Conservation (phyloP, 352 stramenopile genomes). For the Phytophthora uliginosa region DNA sequence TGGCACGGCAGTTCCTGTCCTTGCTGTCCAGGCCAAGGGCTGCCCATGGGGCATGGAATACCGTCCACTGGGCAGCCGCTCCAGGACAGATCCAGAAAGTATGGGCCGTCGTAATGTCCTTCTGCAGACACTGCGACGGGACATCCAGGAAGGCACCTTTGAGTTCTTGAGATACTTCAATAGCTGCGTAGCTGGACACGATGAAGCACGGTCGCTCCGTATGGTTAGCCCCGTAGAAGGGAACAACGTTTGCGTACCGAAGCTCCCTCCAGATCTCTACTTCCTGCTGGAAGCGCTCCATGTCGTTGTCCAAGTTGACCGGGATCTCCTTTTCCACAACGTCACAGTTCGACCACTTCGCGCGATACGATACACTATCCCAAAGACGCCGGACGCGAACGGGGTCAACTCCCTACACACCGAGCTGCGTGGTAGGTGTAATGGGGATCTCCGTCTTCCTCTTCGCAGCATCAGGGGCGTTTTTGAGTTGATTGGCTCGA, state of each 20-base stretch:
- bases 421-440: no score
- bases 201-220: neutral
- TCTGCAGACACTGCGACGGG: neutral
- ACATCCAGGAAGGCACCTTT: neutral
- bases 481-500: neutral
- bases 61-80: neutral
- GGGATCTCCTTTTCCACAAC: neutral
- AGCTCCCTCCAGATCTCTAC: neutral
- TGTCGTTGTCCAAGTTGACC: neutral
- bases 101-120: neutral
- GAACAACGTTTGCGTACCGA: neutral
- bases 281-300: neutral
- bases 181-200: neutral
- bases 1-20: neutral
- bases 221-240: neutral
- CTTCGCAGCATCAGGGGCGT: no score
- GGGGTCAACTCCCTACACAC: neutral
- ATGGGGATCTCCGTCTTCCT: no score
- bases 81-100: neutral
- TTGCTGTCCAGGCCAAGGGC: neutral
- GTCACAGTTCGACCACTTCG: neutral
- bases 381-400: neutral
- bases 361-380: neutral
- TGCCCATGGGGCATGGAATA: neutral
- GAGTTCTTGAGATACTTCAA: neutral